These are phyloP conservation scores for Boletellus ananas DNA, from an alignment of 768 basidiomycete species.

Conservation along the genomic window DNA sequence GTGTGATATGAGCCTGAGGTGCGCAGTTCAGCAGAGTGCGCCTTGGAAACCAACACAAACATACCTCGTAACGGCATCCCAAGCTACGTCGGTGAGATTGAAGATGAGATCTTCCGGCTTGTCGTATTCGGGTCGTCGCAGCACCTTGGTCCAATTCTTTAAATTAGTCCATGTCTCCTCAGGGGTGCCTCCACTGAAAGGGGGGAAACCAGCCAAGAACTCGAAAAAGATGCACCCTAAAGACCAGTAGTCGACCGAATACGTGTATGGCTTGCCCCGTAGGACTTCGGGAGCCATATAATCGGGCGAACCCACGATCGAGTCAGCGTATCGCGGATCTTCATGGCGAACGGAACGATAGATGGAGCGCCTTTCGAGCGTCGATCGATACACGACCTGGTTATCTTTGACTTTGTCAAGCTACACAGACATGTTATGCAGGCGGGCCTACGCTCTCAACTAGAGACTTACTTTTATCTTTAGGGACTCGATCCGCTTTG, in stretches of 20 bases:
- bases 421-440: slow-evolving; percentile 37
- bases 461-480: slow-evolving; percentile 71
- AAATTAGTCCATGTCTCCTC: slow-evolving; percentile 99
- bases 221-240: slow-evolving; percentile 98
- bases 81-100: slow-evolving; percentile 89
- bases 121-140: slow-evolving; percentile 93
- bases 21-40: neutral
- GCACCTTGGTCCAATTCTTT: slow-evolving; percentile 94
- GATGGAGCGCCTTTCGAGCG: slow-evolving; percentile 89
- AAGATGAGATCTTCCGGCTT: slow-evolving; percentile 95
- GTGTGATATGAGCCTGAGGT: slow-evolving; percentile 76
- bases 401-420: slow-evolving; percentile 97
- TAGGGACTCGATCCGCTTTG: slow-evolving; percentile 89
- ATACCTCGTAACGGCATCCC: slow-evolving; percentile 89
- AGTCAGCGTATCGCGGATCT: slow-evolving; percentile 93
- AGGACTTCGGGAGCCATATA: slow-evolving; percentile 98
- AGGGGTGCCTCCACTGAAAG: slow-evolving; percentile 91
- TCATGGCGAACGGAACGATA: slow-evolving; percentile 89
- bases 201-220: slow-evolving; percentile 94
- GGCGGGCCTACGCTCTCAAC: neutral
- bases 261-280: slow-evolving; percentile 91
- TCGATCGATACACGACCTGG: slow-evolving; percentile 84
- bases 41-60: slow-evolving; percentile 11
- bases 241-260: slow-evolving; percentile 97
- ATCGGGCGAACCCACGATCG: slow-evolving; percentile 96